A percentile compares a stretch with the other conserved stretches of the same genome.
These are phyloP conservation scores for Monilinia vaccinii-corymbosi DNA, from an alignment of 2,329 filamentous ascomycete genomes.

Conservation along the genomic window DNA sequence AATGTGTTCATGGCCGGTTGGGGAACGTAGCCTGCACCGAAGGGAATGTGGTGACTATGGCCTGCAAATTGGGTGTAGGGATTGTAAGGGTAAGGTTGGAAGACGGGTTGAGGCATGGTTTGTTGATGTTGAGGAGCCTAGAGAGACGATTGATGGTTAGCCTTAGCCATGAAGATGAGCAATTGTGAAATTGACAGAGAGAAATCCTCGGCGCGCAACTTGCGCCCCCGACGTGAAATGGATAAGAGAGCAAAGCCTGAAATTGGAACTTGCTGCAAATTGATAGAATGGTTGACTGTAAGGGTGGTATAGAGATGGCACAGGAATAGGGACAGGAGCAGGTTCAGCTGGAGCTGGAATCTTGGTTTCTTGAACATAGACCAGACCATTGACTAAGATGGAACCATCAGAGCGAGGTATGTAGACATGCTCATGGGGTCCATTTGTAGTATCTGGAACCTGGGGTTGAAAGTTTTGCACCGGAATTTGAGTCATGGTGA, in stretches of 20 bases:
- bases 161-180: background rate
- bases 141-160: background rate
- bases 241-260: background rate
- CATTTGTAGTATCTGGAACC: conserved; percentile 48
- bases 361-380: conserved; percentile 13
- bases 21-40: conserved; percentile 11
- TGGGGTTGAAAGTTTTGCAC: conserved; percentile 49
- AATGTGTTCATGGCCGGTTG: conserved; percentile 14
- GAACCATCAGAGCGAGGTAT: conserved; percentile 35
- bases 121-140: background rate
- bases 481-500: conserved; percentile 28
- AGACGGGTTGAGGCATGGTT: background rate
- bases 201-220: background rate
- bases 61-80: background rate
- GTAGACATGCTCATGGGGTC: conserved; percentile 46
- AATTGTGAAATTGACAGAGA: background rate
- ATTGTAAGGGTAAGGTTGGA: background rate
- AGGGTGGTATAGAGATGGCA: background rate
- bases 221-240: background rate
- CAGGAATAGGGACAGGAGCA: background rate
- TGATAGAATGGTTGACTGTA: background rate
- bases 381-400: conserved; percentile 18
- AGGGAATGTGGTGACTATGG: conserved; percentile 6
- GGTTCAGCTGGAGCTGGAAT: background rate
- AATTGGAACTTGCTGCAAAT: background rate